A percentile compares a stretch with the other conserved stretches of the same genome.
Evolutionary conservation across 192 early-diverging fungal species (phyloP).

Genomic region (Coemansia sp.): DNA sequence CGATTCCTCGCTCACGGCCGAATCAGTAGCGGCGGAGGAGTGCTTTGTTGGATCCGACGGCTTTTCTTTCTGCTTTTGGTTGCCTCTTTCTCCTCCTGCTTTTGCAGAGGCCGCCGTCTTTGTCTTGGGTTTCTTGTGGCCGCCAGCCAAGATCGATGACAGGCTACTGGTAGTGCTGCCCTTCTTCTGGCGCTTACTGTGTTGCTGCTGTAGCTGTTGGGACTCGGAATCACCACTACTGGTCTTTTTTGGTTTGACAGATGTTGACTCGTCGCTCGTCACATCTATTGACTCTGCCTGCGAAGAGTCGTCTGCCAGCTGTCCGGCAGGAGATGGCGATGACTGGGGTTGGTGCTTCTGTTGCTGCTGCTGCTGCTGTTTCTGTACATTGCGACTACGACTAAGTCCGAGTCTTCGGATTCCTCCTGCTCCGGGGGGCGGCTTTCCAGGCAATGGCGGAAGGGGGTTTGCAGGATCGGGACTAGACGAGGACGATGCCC

Average conservation of each 20-base stretch:
- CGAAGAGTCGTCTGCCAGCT: constrained; percentile 13
- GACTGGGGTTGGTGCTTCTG: background rate
- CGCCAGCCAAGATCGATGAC: constrained; percentile 16
- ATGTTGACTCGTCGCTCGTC: constrained; percentile 26
- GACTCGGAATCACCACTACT: background rate
- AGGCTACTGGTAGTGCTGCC: constrained; percentile 4
- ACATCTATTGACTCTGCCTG: constrained; percentile 42
- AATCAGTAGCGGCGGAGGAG: background rate
- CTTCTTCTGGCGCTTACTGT: background rate
- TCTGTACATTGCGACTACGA: constrained; percentile 26
- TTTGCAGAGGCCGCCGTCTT: background rate
- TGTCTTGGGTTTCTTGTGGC: constrained; percentile 8
- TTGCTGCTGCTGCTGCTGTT: background rate
- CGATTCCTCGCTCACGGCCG: background rate
- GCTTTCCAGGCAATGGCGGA: constrained; percentile 24
- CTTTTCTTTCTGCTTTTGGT: background rate
- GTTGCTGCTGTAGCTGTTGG: background rate
- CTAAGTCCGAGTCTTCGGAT: constrained; percentile 44
- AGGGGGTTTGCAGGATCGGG: constrained; percentile 4
- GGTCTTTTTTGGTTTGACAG: background rate
- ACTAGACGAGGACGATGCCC: background rate
- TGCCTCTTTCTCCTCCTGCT: background rate
- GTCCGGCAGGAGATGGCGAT: background rate
- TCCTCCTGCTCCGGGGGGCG: constrained; percentile 3
- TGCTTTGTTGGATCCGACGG: background rate